Base-by-base conservation (phyloP, 345 rosid genomes). In the Salix koriyanagi region DNA sequence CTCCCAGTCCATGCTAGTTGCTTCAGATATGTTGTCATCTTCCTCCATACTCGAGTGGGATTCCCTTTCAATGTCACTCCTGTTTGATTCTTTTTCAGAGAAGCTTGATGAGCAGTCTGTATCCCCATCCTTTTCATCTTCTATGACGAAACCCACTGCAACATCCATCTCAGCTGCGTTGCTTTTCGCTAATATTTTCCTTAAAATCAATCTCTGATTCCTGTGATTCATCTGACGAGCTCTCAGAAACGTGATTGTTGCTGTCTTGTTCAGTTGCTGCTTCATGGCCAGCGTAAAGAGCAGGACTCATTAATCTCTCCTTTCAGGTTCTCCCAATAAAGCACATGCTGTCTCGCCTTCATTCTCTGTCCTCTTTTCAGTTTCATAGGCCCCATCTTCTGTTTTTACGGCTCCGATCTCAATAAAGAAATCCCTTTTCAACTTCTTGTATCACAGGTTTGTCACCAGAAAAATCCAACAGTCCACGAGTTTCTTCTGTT, bases 1-100 rank as follows among this genome's bases (percentile, higher is more conserved):
- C 54, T 84, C 87, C 92, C 90, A 85, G 52, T 86, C 96, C 90
- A 84, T 86, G 62, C 69, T 87, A 50, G 75, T 72, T 70, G 54
- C 77, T 50, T 87, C 85, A 74, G 83, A 82, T 65, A 34, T 46
- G 73, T 50, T 32, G 8, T 72, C 78, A 18, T 75, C 76, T 48
- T 37, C 80, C 69, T 84, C 76, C 23, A 26, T 39, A 73, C 71
- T 81, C 41, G 70, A 75, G 3, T 61, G 30, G 58, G 60, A 30
- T 77, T 81, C 77, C 30, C 26, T 75, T 76, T 82, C 81, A 37
- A 52, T 70, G 19, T 23, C 76, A 52, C 71, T 76, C 72, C 79
- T 75, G 18, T 16, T 36, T 30, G 71, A 56, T 50, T 72, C 84
- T 76, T 56, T 84, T 73, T 67, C 71, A 66, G 37, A 64, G 64